Evolutionary conservation across 345 rosid genomes (phyloP).

Genomic region (Brassica carinata): DNA sequence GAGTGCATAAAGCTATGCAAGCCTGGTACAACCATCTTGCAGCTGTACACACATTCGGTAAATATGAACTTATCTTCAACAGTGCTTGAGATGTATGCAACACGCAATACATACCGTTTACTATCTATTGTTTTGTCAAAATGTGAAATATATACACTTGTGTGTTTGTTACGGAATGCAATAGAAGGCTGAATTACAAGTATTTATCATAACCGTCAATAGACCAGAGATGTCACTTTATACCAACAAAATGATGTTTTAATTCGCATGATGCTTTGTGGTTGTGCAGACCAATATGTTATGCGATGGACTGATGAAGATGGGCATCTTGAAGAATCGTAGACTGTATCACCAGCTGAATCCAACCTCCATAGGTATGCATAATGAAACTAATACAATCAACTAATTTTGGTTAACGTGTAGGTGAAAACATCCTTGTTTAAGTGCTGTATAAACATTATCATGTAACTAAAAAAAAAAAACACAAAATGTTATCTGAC

Average conservation of each 20-base stretch:
- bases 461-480: not conserved
- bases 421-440: conserved; percentile 13
- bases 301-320: conserved; percentile 70
- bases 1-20: conserved; percentile 73
- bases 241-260: conserved; percentile 2
- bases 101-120: not conserved
- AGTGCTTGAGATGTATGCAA: conserved; percentile 3
- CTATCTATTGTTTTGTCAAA: not conserved
- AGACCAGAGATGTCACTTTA: not conserved
- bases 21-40: conserved; percentile 74
- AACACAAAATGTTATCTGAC: conserved; percentile 14
- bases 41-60: conserved; percentile 82
- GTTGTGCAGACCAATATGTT: conserved; percentile 66
- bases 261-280: conserved; percentile 28
- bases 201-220: not conserved
- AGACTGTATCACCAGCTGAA: conserved; percentile 66
- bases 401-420: not conserved
- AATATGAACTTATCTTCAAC: conserved; percentile 19
- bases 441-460: not conserved
- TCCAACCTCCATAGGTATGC: conserved; percentile 91
- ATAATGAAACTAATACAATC: not conserved
- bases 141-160: not conserved
- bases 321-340: conserved; percentile 65
- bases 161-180: not conserved
- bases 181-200: not conserved